Conservation (phyloP, 176 grass and related monocot species). For the Oryza officinalis region DNA sequence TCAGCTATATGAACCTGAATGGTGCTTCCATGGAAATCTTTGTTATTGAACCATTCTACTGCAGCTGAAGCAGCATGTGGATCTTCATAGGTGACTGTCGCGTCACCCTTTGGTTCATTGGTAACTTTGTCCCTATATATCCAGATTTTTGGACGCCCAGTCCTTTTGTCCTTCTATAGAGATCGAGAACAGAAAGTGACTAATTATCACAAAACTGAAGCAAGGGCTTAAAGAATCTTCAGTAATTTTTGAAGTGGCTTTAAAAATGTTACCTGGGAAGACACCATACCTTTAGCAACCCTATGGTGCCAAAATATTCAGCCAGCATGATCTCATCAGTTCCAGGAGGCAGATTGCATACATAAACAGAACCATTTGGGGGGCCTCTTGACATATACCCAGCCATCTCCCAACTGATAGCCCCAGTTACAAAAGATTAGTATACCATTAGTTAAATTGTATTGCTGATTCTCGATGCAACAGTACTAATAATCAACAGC, state of each 20-base stretch:
- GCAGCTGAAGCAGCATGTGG: constrained; percentile 92
- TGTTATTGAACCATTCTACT: constrained; percentile 97
- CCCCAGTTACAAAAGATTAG: background rate
- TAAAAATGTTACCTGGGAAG: constrained; percentile 71
- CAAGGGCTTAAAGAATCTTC: background rate
- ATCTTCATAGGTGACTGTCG: constrained; percentile 92
- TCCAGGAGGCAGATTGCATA: constrained; percentile 87
- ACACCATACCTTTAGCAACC: constrained; percentile 97
- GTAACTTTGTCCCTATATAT: constrained; percentile 90
- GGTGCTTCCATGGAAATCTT: constrained; percentile 80
- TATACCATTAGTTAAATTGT: background rate
- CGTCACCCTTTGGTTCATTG: constrained; percentile 95
- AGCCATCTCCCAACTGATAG: constrained; percentile 50
- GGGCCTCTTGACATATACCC: constrained; percentile 53
- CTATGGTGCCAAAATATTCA: constrained; percentile 98
- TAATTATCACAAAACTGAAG: no score
- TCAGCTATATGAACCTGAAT: constrained; percentile 93
- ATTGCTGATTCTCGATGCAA: background rate
- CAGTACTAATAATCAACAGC: background rate
- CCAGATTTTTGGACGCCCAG: constrained; percentile 74
- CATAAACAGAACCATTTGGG: constrained; percentile 76
- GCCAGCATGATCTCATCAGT: constrained; percentile 94
- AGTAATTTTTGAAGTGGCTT: constrained; percentile 22
- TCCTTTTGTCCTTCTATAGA: no score
- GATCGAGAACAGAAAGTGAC: no score